Percentiles rank a stretch among this genome's conserved stretches.
Conservation (phyloP, 2,329 filamentous ascomycete species). For the Phialophora expanda region DNA sequence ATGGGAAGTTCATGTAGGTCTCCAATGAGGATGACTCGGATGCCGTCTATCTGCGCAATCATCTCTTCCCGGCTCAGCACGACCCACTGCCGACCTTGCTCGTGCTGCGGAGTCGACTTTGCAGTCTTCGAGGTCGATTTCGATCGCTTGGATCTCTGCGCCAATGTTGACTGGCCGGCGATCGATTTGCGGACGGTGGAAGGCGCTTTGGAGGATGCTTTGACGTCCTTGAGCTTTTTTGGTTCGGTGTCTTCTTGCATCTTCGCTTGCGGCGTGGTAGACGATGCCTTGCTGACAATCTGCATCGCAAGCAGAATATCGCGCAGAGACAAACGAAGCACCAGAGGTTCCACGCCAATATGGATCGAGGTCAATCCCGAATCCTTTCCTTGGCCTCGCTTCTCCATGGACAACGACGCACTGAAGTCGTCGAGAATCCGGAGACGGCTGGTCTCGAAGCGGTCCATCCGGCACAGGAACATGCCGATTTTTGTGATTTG, state of each 20-base stretch:
- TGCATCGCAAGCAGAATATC: constrained; percentile 95
- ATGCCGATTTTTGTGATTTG: constrained; percentile 95
- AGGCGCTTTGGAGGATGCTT: constrained; percentile 43
- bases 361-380: constrained; percentile 76
- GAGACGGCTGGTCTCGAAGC: constrained; percentile 85
- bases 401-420: constrained; percentile 85
- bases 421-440: constrained; percentile 97
- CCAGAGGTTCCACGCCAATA: constrained; percentile 86
- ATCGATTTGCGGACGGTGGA: constrained; percentile 57
- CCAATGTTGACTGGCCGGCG: constrained; percentile 50
- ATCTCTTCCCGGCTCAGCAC: constrained; percentile 76
- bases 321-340: constrained; percentile 85
- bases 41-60: constrained; percentile 81
- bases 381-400: constrained; percentile 63
- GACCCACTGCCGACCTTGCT: constrained; percentile 54
- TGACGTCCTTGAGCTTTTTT: constrained; percentile 55
- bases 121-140: constrained; percentile 50
- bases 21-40: constrained; percentile 91
- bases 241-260: constrained; percentile 60
- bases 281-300: constrained; percentile 85
- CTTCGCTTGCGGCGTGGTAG: constrained; percentile 48
- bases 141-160: constrained; percentile 54
- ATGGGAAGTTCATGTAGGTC: constrained; percentile 95
- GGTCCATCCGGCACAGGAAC: constrained; percentile 99
- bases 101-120: constrained; percentile 41